Evolutionary conservation across 148 eudicot species (phyloP).

Genomic region (Chenopodium berlandieri): DNA sequence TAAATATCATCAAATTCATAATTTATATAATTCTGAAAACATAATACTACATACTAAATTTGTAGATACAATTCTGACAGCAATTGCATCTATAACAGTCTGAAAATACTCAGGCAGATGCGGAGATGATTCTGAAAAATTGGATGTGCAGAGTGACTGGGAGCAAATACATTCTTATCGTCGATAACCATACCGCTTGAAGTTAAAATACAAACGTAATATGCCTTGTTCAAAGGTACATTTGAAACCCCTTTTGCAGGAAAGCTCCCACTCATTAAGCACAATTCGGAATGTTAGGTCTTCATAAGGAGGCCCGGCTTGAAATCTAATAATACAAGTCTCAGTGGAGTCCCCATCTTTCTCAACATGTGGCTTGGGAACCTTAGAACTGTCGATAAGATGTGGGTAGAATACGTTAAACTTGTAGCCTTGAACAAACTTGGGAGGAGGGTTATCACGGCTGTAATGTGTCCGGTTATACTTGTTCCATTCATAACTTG

Average conservation of each 20-base stretch:
- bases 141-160: too few species aligned
- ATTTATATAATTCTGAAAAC: too few species aligned
- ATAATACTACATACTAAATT: too few species aligned
- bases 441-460: constrained; percentile 92
- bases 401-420: constrained; percentile 93
- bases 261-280: constrained; percentile 87
- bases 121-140: too few species aligned
- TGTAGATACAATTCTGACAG: too few species aligned
- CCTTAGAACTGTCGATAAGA: constrained; percentile 76
- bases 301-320: constrained; percentile 98
- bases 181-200: constrained; percentile 63
- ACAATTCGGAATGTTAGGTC: constrained; percentile 88
- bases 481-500: constrained; percentile 97
- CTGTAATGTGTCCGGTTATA: constrained; percentile 97
- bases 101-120: too few species aligned
- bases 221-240: constrained; percentile 90
- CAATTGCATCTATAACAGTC: too few species aligned
- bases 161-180: not conserved
- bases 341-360: constrained; percentile 84
- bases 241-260: constrained; percentile 84
- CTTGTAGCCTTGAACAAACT: constrained; percentile 91
- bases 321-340: constrained; percentile 84
- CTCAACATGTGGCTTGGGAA: constrained; percentile 67
- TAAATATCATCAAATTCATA: too few species aligned
- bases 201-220: constrained; percentile 79